Conservation (phyloP, 1,284 basidiomycete species). For the Ceratobasidium theobromae region DNA sequence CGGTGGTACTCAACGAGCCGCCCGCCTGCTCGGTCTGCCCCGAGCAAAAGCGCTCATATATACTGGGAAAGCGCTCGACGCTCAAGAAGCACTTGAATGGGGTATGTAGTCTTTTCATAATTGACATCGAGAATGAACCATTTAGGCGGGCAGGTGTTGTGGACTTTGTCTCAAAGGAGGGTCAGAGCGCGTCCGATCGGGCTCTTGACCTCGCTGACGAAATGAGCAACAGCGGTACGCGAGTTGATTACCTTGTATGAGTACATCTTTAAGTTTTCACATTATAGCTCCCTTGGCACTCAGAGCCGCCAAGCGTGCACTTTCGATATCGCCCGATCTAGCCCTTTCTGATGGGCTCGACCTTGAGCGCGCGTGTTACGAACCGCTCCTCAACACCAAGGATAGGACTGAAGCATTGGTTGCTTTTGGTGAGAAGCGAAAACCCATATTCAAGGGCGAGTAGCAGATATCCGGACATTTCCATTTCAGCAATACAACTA, state of each 20-base stretch:
- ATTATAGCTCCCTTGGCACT: conserved; percentile 80
- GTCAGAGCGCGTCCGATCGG: conserved; percentile 62
- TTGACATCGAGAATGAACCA: not conserved
- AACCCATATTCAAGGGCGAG: conserved; percentile 81
- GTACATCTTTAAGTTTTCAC: not conserved
- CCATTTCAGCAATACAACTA: no score
- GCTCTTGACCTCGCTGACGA: conserved; percentile 64
- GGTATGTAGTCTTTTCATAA: conserved; percentile 52
- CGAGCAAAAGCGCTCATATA: conserved; percentile 89
- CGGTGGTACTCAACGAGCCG: conserved; percentile 88
- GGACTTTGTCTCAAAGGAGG: conserved; percentile 69
- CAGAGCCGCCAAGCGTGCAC: conserved; percentile 84
- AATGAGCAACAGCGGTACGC: conserved; percentile 69
- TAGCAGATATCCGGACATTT: conserved; percentile 49
- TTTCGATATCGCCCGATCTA: conserved; percentile 76
- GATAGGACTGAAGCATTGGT: conserved; percentile 84
- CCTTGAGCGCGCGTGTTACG: conserved; percentile 85
- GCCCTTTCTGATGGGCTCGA: conserved; percentile 81
- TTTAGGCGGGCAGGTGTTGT: conserved; percentile 59
- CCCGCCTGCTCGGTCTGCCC: conserved; percentile 76
- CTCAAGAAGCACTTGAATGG: conserved; percentile 69
- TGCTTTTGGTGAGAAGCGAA: conserved; percentile 88
- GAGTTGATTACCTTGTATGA: not conserved
- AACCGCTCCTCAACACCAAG: conserved; percentile 72
- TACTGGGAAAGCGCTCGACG: conserved; percentile 67